Conservation (phyloP, 2,329 filamentous ascomycete species). For the Sclerotinia minor region DNA sequence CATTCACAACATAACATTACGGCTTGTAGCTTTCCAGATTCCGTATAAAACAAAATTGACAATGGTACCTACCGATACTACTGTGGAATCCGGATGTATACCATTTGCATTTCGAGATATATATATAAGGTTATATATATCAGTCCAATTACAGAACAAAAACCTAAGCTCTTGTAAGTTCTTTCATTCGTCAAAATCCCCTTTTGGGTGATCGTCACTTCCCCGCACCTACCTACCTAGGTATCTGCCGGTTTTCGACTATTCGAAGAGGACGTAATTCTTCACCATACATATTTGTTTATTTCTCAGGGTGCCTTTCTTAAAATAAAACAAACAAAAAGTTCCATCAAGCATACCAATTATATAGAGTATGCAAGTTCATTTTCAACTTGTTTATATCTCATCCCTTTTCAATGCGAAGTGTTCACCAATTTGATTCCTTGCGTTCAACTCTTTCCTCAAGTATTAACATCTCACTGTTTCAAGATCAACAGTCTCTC, state of each 20-base stretch:
- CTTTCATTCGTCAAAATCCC: background rate
- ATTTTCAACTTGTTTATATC: background rate
- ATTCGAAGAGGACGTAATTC: background rate
- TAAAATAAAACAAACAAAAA: background rate
- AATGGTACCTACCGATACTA: background rate
- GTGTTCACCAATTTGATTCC: background rate
- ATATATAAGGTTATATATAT: background rate
- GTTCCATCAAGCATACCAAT: background rate
- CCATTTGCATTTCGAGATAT: background rate
- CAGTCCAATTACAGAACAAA: background rate
- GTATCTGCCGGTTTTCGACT: no score
- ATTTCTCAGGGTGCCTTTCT: background rate
- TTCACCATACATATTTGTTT: background rate
- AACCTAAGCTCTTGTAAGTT: background rate
- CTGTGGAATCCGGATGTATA: background rate
- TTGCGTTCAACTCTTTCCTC: background rate
- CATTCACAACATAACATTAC: background rate
- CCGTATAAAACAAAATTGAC: background rate
- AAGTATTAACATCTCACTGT: background rate
- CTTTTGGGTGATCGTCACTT: conserved; percentile 12
- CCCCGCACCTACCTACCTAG: conserved; percentile 5
- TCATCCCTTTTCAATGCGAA: background rate
- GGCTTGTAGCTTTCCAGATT: background rate
- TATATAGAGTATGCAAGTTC: background rate
- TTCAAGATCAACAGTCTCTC: background rate